These are phyloP conservation scores for Zhuliangozyma parablackwelliae DNA, from an alignment of 1,139 yeast genomes.

Conservation along the genomic window DNA sequence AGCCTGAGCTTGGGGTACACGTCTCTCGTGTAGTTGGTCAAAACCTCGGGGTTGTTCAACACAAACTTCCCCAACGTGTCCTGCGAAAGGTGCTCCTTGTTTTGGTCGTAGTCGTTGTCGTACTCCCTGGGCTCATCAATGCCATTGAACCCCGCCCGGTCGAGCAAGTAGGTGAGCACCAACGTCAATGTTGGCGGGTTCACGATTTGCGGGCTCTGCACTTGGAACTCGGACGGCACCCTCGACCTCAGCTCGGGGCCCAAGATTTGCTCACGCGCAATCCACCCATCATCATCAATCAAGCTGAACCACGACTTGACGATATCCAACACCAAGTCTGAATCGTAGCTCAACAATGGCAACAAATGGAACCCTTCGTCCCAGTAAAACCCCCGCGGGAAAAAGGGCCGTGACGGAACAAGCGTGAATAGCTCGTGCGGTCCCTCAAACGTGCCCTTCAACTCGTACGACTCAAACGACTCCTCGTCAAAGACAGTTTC, in stretches of 20 bases:
- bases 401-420: constrained; percentile 90
- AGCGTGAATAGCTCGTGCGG: constrained; percentile 72
- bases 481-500: constrained; percentile 64
- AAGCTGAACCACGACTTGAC: constrained; percentile 82
- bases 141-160: constrained; percentile 21
- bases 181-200: constrained; percentile 94
- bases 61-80: constrained; percentile 46
- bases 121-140: constrained; percentile 20
- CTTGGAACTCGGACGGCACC: constrained; percentile 82
- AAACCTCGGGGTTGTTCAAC: constrained; percentile 55
- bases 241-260: constrained; percentile 88
- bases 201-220: constrained; percentile 86
- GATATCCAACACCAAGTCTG: constrained; percentile 78
- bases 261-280: constrained; percentile 89
- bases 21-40: constrained; percentile 55
- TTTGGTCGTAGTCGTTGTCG: constrained; percentile 9
- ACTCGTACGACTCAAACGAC: constrained; percentile 50
- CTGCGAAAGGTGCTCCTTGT: constrained; percentile 4
- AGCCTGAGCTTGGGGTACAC: constrained; percentile 73
- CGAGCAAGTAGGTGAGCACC: constrained; percentile 65
- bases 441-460: constrained; percentile 55
- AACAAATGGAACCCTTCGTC: constrained; percentile 95
- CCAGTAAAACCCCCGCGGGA: constrained; percentile 98
- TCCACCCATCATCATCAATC: constrained; percentile 92
- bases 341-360: constrained; percentile 78